These are phyloP conservation scores for Brassica nigra DNA, from an alignment of 345 rosid genomes.

Conservation along the genomic window DNA sequence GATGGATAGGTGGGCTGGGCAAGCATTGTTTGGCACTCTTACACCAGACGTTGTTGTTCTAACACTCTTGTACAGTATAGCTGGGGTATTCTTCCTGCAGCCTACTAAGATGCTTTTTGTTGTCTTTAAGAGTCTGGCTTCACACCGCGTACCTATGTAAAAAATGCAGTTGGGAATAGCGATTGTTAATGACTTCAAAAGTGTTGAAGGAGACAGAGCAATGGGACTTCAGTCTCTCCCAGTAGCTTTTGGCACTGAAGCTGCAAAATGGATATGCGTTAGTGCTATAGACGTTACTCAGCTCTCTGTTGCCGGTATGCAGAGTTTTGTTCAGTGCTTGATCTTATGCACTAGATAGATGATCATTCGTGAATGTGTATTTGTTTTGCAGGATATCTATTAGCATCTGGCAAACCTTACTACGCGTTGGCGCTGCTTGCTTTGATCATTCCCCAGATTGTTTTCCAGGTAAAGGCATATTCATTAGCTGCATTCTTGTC, in stretches of 20 bases:
- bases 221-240: conserved; percentile 98
- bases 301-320: conserved; percentile 85
- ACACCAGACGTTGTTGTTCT: conserved; percentile 88
- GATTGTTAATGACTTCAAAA: conserved; percentile 96
- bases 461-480: conserved; percentile 71
- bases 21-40: conserved; percentile 96
- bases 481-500: not conserved
- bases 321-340: not conserved
- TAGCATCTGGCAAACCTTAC: conserved; percentile 89
- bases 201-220: conserved; percentile 94
- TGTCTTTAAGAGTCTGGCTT: not conserved
- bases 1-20: conserved; percentile 95
- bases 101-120: not conserved
- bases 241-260: conserved; percentile 94
- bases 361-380: not conserved
- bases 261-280: conserved; percentile 99
- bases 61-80: conserved; percentile 92
- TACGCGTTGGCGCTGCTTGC: conserved; percentile 85
- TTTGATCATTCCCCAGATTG: conserved; percentile 73
- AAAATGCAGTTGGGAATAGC: conserved; percentile 96
- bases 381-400: conserved; percentile 69
- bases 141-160: no score
- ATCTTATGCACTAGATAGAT: not conserved
- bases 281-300: conserved; percentile 97
- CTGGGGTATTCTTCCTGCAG: conserved; percentile 67